Conservation (phyloP, 768 basidiomycete genomes). For the Lactarius hatsudake region DNA sequence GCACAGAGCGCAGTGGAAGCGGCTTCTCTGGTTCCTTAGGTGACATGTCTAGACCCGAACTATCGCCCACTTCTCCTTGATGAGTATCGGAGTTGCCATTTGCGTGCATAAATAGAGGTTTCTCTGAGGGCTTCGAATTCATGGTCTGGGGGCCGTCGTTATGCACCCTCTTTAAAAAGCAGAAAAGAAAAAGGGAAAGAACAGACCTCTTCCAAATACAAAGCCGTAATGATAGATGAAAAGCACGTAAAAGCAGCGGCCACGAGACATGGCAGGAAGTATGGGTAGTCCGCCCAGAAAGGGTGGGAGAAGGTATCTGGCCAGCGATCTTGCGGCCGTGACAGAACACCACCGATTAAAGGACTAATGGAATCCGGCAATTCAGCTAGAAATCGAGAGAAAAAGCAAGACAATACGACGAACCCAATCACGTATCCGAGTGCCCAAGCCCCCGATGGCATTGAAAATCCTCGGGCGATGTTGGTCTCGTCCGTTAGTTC, state of each 20-base stretch:
- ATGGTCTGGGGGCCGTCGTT: background rate
- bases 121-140: background rate
- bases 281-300: constrained; percentile 30
- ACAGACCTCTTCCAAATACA: constrained; percentile 5
- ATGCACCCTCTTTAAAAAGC: background rate
- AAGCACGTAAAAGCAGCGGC: background rate
- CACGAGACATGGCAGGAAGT: constrained; percentile 28
- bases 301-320: constrained; percentile 18
- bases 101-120: background rate
- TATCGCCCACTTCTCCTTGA: background rate
- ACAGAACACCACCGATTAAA: constrained; percentile 27
- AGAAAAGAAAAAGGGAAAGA: background rate
- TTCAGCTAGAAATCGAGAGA: background rate
- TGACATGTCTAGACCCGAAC: background rate
- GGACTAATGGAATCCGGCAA: constrained; percentile 14
- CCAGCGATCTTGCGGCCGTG: constrained; percentile 28
- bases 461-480: background rate
- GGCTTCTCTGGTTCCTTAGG: constrained; percentile 9
- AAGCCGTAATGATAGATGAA: background rate
- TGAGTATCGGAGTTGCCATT: background rate
- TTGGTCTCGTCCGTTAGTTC: background rate
- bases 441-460: background rate
- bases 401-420: background rate
- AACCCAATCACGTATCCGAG: constrained; percentile 16
- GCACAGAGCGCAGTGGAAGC: constrained; percentile 34